phyloP scores from a whole-genome alignment of 2,329 filamentous ascomycete genomes.

The Penicillium palitans region DNA sequence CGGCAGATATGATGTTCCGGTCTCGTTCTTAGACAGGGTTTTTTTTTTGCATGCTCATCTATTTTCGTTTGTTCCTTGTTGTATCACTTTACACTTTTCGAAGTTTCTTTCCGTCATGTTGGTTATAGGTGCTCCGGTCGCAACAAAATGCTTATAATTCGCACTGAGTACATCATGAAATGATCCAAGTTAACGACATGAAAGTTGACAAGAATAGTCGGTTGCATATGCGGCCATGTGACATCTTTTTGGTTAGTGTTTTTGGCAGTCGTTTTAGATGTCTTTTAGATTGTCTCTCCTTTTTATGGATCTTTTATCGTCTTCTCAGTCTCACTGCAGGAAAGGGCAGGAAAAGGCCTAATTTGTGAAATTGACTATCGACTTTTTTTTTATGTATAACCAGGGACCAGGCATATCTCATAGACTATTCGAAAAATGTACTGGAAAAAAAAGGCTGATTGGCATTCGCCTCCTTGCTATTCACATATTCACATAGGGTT shows the following conservation, averaged over 20 bases:
- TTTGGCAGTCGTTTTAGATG: background rate
- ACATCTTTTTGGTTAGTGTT: background rate
- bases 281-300: background rate
- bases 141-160: constrained; percentile 15
- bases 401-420: background rate
- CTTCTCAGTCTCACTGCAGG: background rate
- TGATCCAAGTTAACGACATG: background rate
- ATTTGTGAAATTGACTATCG: background rate
- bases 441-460: background rate
- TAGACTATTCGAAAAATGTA: background rate
- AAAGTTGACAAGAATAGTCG: background rate
- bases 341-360: background rate
- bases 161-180: background rate
- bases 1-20: constrained; percentile 33
- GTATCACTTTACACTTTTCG: constrained; percentile 23
- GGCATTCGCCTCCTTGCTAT: background rate
- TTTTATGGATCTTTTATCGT: background rate
- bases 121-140: constrained; percentile 21
- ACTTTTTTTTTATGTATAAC: background rate
- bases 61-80: constrained; percentile 29
- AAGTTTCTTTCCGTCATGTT: constrained; percentile 23
- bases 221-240: background rate
- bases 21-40: constrained; percentile 36
- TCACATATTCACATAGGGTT: background rate
- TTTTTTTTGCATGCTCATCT: constrained; percentile 32